phyloP scores from a whole-genome alignment of 2,329 filamentous ascomycete genomes.

The Xylaria sp. region DNA sequence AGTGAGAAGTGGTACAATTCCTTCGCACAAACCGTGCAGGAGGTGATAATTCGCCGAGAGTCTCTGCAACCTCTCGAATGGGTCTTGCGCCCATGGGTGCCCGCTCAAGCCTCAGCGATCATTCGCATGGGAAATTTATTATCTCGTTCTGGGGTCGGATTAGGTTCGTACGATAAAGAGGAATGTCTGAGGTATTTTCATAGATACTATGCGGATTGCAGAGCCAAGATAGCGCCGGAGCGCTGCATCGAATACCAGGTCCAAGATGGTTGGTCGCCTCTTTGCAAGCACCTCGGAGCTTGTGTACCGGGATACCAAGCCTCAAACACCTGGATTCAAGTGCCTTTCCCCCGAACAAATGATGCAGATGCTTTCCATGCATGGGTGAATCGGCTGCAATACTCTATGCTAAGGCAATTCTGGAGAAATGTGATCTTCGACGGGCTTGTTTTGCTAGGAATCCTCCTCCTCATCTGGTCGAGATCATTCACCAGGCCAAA shows the following conservation, averaged over 20 bases:
- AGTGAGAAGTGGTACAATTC: conserved; percentile 30
- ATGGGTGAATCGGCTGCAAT: conserved; percentile 17
- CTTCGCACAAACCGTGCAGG: conserved; percentile 24
- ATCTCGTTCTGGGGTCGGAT: conserved; percentile 22
- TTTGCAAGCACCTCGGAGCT: conserved; percentile 21
- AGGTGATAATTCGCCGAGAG: conserved; percentile 22
- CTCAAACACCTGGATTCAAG: conserved; percentile 11
- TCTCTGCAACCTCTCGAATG: conserved; percentile 11
- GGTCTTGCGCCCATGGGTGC: conserved; percentile 19
- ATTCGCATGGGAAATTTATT: conserved; percentile 27
- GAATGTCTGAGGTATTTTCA: conserved; percentile 25
- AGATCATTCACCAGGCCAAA: background rate
- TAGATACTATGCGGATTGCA: conserved; percentile 26
- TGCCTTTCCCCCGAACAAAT: conserved; percentile 25
- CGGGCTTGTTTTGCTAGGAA: conserved; percentile 2
- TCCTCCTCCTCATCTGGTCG: background rate
- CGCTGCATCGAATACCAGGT: conserved; percentile 25
- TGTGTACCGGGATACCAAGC: conserved; percentile 13
- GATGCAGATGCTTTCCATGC: conserved; percentile 23
- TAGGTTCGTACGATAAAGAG: conserved; percentile 23
- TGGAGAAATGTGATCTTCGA: conserved; percentile 11
- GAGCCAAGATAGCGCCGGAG: conserved; percentile 16
- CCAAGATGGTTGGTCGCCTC: conserved; percentile 26
- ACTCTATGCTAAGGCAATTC: conserved; percentile 10
- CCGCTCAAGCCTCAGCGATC: conserved; percentile 20